These are phyloP conservation scores for Croton laevigatus DNA, from an alignment of 441 rosid species.

Conservation along the genomic window DNA sequence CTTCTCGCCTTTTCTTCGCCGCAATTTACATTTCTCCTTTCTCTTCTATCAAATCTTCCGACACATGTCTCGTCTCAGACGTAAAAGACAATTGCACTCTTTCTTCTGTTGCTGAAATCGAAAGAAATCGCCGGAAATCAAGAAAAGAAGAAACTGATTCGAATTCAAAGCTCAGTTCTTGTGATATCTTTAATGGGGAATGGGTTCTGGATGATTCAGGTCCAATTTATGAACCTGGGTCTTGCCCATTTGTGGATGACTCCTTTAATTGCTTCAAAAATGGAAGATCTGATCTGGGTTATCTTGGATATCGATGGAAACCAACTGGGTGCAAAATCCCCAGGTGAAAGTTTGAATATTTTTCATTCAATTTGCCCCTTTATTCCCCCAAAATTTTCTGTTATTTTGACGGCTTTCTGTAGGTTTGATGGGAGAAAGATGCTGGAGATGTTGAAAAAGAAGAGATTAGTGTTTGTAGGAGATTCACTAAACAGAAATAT, in stretches of 20 bases:
- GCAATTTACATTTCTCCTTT: slow-evolving; percentile 44
- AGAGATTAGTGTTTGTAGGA: slow-evolving; percentile 63
- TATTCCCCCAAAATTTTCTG: background rate
- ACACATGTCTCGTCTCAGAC: slow-evolving; percentile 40
- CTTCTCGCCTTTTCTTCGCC: slow-evolving; percentile 41
- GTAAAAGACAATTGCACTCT: slow-evolving; percentile 35
- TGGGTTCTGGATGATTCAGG: slow-evolving; percentile 58
- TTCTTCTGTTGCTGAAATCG: slow-evolving; percentile 38
- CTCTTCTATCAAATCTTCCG: slow-evolving; percentile 36
- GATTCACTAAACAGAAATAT: slow-evolving; percentile 74
- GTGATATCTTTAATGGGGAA: slow-evolving; percentile 59
- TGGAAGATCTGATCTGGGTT: slow-evolving; percentile 54
- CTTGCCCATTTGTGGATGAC: slow-evolving; percentile 60
- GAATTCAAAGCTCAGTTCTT: slow-evolving; percentile 38
- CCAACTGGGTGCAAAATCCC: slow-evolving; percentile 65
- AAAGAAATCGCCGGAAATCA: slow-evolving; percentile 28
- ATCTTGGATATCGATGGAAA: slow-evolving; percentile 54
- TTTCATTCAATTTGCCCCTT: background rate
- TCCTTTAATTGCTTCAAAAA: slow-evolving; percentile 61
- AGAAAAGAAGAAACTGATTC: slow-evolving; percentile 24
- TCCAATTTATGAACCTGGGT: slow-evolving; percentile 60
- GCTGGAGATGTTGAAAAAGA: slow-evolving; percentile 57
- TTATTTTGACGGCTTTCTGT: slow-evolving; percentile 1
- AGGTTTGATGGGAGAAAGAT: slow-evolving; percentile 65
- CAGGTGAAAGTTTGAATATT: slow-evolving; percentile 33